Evolutionary conservation across 148 eudicot species (phyloP).

Genomic region (Amaranthus cruentus): DNA sequence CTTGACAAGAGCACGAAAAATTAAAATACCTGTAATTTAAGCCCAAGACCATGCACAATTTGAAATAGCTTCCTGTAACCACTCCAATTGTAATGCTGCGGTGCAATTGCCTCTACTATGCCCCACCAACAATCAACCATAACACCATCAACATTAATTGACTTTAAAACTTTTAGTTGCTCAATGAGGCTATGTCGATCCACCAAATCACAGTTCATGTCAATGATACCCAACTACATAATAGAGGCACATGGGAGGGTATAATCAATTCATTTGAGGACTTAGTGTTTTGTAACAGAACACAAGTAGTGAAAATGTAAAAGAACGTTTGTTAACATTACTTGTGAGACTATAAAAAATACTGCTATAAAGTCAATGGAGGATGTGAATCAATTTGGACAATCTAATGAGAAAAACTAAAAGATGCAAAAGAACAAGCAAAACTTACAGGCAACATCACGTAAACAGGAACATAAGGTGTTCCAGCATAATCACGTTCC

Average conservation of each 20-base stretch:
- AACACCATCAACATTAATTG: slow-evolving; percentile 77
- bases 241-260: neutral
- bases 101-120: slow-evolving; percentile 70
- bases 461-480: slow-evolving; percentile 68
- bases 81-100: slow-evolving; percentile 74
- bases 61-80: slow-evolving; percentile 72
- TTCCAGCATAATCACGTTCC: slow-evolving; percentile 71
- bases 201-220: slow-evolving; percentile 63
- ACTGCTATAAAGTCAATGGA: neutral
- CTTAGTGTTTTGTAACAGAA: too few relatives aligned
- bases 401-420: neutral
- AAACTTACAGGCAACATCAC: slow-evolving; percentile 80
- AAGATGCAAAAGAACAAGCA: neutral
- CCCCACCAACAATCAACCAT: slow-evolving; percentile 99
- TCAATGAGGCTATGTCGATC: slow-evolving; percentile 49
- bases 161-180: slow-evolving; percentile 54
- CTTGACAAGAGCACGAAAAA: neutral
- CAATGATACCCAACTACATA: slow-evolving; percentile 49
- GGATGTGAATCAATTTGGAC: neutral
- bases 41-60: slow-evolving; percentile 59
- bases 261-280: neutral
- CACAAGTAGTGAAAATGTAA: too few relatives aligned
- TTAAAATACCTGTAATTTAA: slow-evolving; percentile 62
- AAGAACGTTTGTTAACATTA: too few relatives aligned
- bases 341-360: neutral